Evolutionary conservation across 139 green algal species (phyloP).

Genomic region (Ulvella scutata): DNA sequence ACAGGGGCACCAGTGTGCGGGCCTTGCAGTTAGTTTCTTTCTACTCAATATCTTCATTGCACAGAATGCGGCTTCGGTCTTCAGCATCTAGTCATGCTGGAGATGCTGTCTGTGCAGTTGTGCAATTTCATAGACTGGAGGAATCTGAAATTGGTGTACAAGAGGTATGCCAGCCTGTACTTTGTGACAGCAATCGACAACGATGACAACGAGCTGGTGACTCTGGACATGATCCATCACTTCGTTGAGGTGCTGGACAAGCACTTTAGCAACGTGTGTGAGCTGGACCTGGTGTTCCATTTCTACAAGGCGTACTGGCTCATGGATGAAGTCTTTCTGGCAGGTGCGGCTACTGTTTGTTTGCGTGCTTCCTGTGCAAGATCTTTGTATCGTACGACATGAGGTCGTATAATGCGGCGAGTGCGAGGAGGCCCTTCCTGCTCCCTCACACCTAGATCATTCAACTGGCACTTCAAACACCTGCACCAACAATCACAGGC

Average conservation of each 20-base stretch:
- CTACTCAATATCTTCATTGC: too few species aligned
- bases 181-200: slow-evolving; percentile 71
- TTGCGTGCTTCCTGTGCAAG: not conserved
- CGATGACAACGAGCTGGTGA: slow-evolving; percentile 69
- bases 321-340: slow-evolving; percentile 91
- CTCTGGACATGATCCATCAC: slow-evolving; percentile 89
- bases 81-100: too few species aligned
- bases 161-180: slow-evolving; percentile 92
- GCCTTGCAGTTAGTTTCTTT: too few species aligned
- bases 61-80: too few species aligned
- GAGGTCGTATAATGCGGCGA: not conserved
- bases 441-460: too few species aligned
- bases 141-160: slow-evolving; percentile 74
- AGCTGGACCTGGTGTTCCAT: slow-evolving; percentile 99
- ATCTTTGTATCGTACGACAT: not conserved
- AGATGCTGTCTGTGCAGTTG: slow-evolving; percentile 54
- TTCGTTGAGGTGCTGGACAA: slow-evolving; percentile 89
- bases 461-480: too few species aligned
- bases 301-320: slow-evolving; percentile 99
- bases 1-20: too few species aligned
- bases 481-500: too few species aligned
- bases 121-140: slow-evolving; percentile 98
- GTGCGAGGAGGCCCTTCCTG: not conserved
- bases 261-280: slow-evolving; percentile 98
- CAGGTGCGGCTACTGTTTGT: slow-evolving; percentile 12